These are phyloP conservation scores for Neofusicoccum laricinum DNA, from an alignment of 2,329 filamentous ascomycete species.

Conservation along the genomic window DNA sequence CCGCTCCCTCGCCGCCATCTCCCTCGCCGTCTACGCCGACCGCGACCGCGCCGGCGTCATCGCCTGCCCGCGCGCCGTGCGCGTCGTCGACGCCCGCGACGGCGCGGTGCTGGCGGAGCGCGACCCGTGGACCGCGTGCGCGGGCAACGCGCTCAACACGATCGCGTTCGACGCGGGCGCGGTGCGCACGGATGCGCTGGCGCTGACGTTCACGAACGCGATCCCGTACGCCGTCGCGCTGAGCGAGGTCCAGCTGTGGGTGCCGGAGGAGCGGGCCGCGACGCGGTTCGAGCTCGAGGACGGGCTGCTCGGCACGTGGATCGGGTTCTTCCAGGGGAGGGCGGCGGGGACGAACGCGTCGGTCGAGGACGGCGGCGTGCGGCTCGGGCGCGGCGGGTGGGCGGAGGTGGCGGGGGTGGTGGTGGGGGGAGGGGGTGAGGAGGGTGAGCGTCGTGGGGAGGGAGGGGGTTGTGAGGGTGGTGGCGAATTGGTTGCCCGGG, in stretches of 20 bases:
- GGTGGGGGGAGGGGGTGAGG: not conserved
- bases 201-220: not conserved
- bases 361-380: not conserved
- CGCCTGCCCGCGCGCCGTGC: not conserved
- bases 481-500: not conserved
- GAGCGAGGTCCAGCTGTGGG: constrained; percentile 1
- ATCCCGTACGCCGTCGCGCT: not conserved
- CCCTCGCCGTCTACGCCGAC: constrained; percentile 13
- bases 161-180: not conserved
- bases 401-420: not conserved
- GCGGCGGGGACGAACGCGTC: not conserved
- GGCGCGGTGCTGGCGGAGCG: not conserved
- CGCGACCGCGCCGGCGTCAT: not conserved
- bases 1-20: constrained; percentile 19
- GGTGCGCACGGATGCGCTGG: not conserved
- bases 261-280: not conserved
- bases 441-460: not conserved
- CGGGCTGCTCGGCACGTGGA: not conserved
- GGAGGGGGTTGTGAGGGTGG: not conserved
- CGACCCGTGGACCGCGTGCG: not conserved
- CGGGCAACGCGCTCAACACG: not conserved
- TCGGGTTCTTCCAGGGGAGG: not conserved
- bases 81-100: not conserved
- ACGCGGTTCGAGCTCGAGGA: not conserved
- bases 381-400: not conserved